phyloP scores from a whole-genome alignment of 495 filamentous ascomycete genomes.

The Barbatosphaeria neglecta region DNA sequence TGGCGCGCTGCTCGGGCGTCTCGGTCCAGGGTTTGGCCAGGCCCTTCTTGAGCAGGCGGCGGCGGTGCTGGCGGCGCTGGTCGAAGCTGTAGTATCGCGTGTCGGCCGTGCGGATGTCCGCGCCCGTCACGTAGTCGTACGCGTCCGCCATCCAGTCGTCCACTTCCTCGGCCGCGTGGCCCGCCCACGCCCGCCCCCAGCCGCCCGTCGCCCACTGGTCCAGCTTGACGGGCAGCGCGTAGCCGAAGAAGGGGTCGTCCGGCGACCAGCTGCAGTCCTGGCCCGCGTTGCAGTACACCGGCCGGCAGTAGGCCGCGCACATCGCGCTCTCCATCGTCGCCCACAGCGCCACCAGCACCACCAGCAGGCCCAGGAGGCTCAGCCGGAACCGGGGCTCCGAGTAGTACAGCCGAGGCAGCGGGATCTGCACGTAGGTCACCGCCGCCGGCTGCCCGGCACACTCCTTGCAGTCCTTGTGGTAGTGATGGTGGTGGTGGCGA shows the following conservation, averaged over 20 bases:
- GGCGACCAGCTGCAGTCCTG: conserved; percentile 33
- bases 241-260: conserved; percentile 40
- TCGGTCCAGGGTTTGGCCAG: conserved; percentile 16
- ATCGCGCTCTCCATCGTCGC: conserved; percentile 48
- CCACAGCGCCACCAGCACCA: conserved; percentile 39
- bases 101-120: conserved; percentile 25
- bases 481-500: conserved; percentile 3
- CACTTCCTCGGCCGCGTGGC: conserved; percentile 18
- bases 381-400: conserved; percentile 33
- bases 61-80: conserved; percentile 22
- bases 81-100: conserved; percentile 13
- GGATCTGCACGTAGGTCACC: conserved; percentile 29
- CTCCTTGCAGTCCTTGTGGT: conserved; percentile 11
- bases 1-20: conserved; percentile 19
- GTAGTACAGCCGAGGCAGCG: conserved; percentile 49
- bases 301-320: conserved; percentile 51
- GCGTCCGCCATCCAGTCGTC: conserved; percentile 28
- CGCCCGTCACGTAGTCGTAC: conserved; percentile 25
- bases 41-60: conserved; percentile 29
- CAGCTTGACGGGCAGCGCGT: conserved; percentile 42
- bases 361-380: conserved; percentile 45
- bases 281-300: conserved; percentile 34
- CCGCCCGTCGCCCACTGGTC: conserved; percentile 43
- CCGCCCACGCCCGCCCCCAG: conserved; percentile 17
- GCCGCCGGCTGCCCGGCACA: conserved; percentile 1